These are phyloP conservation scores for Filosporella fistucella DNA, from an alignment of 495 filamentous ascomycete genomes.

Conservation along the genomic window DNA sequence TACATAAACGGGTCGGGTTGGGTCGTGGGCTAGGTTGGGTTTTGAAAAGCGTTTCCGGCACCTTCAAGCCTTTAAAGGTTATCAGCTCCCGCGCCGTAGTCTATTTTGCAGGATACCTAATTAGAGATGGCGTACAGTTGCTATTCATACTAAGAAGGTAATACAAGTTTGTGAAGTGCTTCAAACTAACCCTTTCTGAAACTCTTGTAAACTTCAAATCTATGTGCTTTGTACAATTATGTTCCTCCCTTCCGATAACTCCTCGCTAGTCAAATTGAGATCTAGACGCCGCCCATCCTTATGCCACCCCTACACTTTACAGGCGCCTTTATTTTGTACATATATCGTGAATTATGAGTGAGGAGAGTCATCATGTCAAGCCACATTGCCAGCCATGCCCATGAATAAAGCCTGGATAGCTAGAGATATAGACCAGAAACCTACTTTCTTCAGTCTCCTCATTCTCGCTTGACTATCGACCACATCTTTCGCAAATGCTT, in stretches of 20 bases:
- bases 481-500: constrained; percentile 85
- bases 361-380: constrained; percentile 31
- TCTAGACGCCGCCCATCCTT: no score
- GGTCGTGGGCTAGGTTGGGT: no score
- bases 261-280: background rate
- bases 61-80: no score
- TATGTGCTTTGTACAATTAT: constrained; percentile 6
- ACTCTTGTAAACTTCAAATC: no score
- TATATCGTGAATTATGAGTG: background rate
- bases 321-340: background rate
- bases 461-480: constrained; percentile 79
- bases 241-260: background rate
- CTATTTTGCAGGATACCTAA: no score
- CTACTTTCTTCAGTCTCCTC: constrained; percentile 89
- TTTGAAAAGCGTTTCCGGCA: no score
- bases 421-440: constrained; percentile 89
- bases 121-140: no score
- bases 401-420: constrained; percentile 92
- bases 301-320: constrained; percentile 11
- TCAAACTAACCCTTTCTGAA: no score
- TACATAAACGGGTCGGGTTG: background rate
- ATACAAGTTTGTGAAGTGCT: no score
- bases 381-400: constrained; percentile 86
- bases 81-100: no score
- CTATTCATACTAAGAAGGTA: no score